phyloP scores from a whole-genome alignment of 2,329 filamentous ascomycete genomes.

The Ceratocystis ficicola region DNA sequence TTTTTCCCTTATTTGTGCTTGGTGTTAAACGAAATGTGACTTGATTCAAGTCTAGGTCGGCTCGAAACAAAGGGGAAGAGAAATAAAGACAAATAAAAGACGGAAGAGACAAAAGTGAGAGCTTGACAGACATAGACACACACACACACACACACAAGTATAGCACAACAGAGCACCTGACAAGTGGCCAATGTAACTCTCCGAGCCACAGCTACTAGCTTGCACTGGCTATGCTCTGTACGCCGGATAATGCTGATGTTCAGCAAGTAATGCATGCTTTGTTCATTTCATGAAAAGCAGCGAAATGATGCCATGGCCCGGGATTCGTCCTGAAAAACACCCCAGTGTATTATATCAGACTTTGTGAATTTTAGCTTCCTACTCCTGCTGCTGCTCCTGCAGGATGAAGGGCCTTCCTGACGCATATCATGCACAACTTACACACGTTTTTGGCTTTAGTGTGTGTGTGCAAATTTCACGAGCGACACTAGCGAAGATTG shows the following conservation, averaged over 20 bases:
- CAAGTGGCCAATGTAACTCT: not conserved
- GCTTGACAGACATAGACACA: no score
- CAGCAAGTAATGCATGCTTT: not conserved
- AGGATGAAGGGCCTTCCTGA: no score
- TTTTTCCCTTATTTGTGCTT: no score
- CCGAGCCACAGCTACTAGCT: no score
- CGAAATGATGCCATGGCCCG: not conserved
- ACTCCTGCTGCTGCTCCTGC: not conserved
- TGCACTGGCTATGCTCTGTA: no score
- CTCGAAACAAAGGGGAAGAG: no score
- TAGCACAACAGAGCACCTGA: not conserved
- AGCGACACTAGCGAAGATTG: not conserved
- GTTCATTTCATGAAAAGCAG: not conserved
- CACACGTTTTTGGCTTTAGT: not conserved
- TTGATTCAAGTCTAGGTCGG: no score
- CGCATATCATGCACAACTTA: not conserved
- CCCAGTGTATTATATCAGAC: not conserved
- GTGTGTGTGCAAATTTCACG: not conserved
- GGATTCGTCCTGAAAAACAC: not conserved
- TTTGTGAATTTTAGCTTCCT: not conserved
- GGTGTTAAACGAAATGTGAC: not conserved
- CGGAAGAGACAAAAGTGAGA: not conserved
- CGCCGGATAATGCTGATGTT: no score
- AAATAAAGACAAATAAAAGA: not conserved
- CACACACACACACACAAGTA: not conserved